These are phyloP conservation scores for Periconia digitata DNA, from an alignment of 2,329 filamentous ascomycete species.

Conservation along the genomic window DNA sequence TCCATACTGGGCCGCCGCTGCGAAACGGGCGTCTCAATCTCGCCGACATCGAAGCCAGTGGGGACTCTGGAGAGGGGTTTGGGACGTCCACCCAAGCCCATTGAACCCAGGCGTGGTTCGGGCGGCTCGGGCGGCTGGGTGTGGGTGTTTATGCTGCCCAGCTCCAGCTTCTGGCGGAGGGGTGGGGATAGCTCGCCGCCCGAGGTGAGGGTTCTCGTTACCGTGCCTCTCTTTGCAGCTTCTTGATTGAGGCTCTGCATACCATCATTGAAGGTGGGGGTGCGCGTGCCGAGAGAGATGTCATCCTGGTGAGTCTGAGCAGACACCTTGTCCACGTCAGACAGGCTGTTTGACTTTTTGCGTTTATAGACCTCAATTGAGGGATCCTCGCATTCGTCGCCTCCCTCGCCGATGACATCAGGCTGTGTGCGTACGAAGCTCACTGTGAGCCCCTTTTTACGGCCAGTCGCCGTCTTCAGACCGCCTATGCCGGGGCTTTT, in stretches of 20 bases:
- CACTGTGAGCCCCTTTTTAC: constrained; percentile 71
- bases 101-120: constrained; percentile 32
- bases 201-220: constrained; percentile 37
- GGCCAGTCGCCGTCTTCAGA: constrained; percentile 43
- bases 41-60: constrained; percentile 34
- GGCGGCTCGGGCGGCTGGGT: constrained; percentile 29
- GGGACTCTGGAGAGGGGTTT: constrained; percentile 31
- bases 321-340: constrained; percentile 17
- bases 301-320: constrained; percentile 34
- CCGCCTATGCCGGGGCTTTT: constrained; percentile 41
- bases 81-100: constrained; percentile 39
- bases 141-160: constrained; percentile 39
- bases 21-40: constrained; percentile 10
- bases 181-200: constrained; percentile 40
- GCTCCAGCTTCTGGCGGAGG: constrained; percentile 39
- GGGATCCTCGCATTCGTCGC: constrained; percentile 78
- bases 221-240: constrained; percentile 27
- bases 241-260: constrained; percentile 25
- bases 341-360: constrained; percentile 43
- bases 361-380: constrained; percentile 69
- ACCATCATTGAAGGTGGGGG: constrained; percentile 24
- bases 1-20: constrained; percentile 31
- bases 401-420: constrained; percentile 86
- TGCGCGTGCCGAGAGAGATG: constrained; percentile 26
- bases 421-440: constrained; percentile 72